A percentile compares a stretch with the other conserved stretches of the same genome.
phyloP scores from a whole-genome alignment of 2,329 filamentous ascomycete genomes.

The Didymella keratinophila region DNA sequence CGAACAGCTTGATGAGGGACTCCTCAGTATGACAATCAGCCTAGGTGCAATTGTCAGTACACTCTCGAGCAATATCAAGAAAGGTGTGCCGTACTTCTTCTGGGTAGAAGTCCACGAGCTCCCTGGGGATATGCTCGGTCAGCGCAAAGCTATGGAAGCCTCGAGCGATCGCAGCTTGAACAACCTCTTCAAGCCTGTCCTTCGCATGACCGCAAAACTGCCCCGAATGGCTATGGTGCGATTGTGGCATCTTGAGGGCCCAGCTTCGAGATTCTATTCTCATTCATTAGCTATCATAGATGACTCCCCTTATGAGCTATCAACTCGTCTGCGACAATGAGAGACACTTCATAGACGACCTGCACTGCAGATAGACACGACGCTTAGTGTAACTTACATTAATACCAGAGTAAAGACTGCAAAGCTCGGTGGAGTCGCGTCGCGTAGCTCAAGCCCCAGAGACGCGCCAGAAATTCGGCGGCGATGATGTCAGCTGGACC shows the following conservation, averaged over 20 bases:
- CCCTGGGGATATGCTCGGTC: constrained; percentile 94
- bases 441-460: background rate
- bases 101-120: constrained; percentile 82
- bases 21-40: constrained; percentile 39
- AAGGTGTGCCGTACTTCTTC: constrained; percentile 70
- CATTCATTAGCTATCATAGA: background rate
- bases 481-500: constrained; percentile 22
- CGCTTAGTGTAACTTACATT: background rate
- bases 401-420: background rate
- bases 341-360: too few relatives aligned
- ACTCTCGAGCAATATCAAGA: too few relatives aligned
- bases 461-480: constrained; percentile 5
- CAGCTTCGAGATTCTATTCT: background rate
- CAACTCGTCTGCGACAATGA: too few relatives aligned
- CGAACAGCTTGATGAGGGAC: constrained; percentile 61
- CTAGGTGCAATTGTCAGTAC: constrained; percentile 13
- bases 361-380: too few relatives aligned
- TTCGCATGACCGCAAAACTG: constrained; percentile 93
- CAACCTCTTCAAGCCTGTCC: constrained; percentile 82
- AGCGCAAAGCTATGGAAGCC: constrained; percentile 85
- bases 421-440: background rate
- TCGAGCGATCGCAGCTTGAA: constrained; percentile 77
- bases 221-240: constrained; percentile 97
- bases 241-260: constrained; percentile 78
- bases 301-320: background rate